Percentiles rank a stretch among this genome's conserved stretches.
These are phyloP conservation scores for Aspergillus cavernicola DNA, from an alignment of 495 filamentous ascomycete species.

Conservation along the genomic window DNA sequence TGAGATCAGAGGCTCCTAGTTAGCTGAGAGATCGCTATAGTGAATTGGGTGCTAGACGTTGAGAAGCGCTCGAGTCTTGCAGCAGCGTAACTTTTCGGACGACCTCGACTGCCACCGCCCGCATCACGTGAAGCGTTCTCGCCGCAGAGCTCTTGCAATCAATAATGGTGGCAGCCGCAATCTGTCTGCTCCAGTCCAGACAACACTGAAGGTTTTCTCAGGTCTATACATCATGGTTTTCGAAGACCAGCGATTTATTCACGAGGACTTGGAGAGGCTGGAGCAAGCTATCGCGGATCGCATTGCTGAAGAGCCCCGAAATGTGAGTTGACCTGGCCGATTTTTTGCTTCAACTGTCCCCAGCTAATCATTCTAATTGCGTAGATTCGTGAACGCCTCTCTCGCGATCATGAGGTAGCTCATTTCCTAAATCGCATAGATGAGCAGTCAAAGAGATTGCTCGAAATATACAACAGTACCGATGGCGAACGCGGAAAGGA, in stretches of 20 bases:
- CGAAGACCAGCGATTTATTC: slow-evolving; percentile 88
- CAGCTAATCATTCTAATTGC: slow-evolving; percentile 24
- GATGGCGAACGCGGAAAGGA: slow-evolving; percentile 69
- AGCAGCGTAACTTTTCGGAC: slow-evolving; percentile 28
- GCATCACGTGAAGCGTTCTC: slow-evolving; percentile 27
- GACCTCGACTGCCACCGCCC: slow-evolving; percentile 20
- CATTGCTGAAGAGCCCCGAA: slow-evolving; percentile 79
- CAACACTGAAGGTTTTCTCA: background rate
- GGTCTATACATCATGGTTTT: slow-evolving; percentile 60
- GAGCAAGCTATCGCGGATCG: slow-evolving; percentile 93
- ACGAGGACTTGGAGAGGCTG: slow-evolving; percentile 92
- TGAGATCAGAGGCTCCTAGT: slow-evolving; percentile 17
- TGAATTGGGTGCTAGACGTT: background rate
- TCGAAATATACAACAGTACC: slow-evolving; percentile 81
- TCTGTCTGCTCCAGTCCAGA: background rate
- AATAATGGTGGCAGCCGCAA: slow-evolving; percentile 9
- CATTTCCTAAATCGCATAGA: slow-evolving; percentile 83
- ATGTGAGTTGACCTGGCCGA: slow-evolving; percentile 55
- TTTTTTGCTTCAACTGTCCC: background rate
- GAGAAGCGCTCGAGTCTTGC: too few species aligned
- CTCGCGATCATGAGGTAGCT: slow-evolving; percentile 87
- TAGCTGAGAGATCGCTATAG: background rate
- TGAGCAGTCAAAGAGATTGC: slow-evolving; percentile 72
- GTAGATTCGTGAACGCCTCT: slow-evolving; percentile 78
- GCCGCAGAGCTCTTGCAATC: slow-evolving; percentile 30